Evolutionary conservation across 768 basidiomycete species (phyloP).

Genomic region (Tephrocybe sp.): DNA sequence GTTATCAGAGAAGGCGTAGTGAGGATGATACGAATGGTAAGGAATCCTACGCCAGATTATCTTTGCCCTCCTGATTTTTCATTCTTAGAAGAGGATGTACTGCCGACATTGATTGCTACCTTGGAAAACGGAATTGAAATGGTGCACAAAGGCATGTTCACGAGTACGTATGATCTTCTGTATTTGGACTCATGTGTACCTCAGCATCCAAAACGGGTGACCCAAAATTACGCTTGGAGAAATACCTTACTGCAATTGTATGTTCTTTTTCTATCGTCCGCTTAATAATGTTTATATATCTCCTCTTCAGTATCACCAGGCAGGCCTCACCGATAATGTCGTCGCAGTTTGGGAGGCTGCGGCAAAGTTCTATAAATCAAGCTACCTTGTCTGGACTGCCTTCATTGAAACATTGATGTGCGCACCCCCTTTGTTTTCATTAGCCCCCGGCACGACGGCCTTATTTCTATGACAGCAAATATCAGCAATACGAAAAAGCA

Average conservation of each 20-base stretch:
- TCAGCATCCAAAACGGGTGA: conserved; percentile 70
- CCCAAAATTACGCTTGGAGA: conserved; percentile 75
- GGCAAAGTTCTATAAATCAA: conserved; percentile 63
- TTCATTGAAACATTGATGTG: conserved; percentile 77
- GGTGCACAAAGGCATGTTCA: conserved; percentile 51
- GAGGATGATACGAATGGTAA: conserved; percentile 45
- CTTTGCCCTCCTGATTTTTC: background rate
- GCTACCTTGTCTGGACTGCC: conserved; percentile 71
- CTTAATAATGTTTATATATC: background rate
- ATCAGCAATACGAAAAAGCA: conserved; percentile 54
- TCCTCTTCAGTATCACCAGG: conserved; percentile 22
- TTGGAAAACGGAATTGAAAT: conserved; percentile 63
- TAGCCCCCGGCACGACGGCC: background rate
- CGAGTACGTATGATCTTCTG: background rate
- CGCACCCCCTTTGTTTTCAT: conserved; percentile 23
- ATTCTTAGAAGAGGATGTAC: conserved; percentile 41
- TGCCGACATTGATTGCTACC: conserved; percentile 51
- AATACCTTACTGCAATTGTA: conserved; percentile 75
- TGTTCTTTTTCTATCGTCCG: conserved; percentile 24
- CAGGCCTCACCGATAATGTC: conserved; percentile 52
- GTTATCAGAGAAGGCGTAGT: conserved; percentile 57
- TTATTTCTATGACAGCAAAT: conserved; percentile 36
- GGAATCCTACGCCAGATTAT: background rate
- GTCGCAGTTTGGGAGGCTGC: conserved; percentile 65
- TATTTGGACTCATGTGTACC: conserved; percentile 1